phyloP scores from a whole-genome alignment of 148 eudicot species.

The Talinum fruticosum region DNA sequence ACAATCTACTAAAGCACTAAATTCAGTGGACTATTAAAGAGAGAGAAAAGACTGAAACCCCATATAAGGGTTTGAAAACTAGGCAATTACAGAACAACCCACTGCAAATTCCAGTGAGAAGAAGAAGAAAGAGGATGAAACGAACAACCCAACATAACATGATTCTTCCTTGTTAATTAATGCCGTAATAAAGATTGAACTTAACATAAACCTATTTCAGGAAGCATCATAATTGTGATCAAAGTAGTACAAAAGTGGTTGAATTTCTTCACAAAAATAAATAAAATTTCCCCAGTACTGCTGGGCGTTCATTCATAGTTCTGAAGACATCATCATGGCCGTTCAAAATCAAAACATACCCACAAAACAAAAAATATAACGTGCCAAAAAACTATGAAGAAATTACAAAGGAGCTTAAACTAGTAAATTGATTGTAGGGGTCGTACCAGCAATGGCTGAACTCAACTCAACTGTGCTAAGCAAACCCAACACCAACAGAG shows the following conservation, averaged over 20 bases:
- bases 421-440: constrained; percentile 15
- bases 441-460: constrained; percentile 25
- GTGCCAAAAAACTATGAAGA: not conserved
- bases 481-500: not conserved
- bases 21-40: not conserved
- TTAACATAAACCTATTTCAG: constrained; percentile 18
- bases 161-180: not conserved
- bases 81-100: constrained; percentile 7
- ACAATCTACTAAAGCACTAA: not conserved
- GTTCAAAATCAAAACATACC: not conserved
- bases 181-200: not conserved
- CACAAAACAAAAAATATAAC: not conserved
- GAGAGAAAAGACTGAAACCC: constrained; percentile 5
- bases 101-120: not conserved
- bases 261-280: not conserved
- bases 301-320: not conserved
- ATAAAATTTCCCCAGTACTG: not conserved
- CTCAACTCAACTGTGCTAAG: constrained; percentile 8
- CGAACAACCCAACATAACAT: not conserved
- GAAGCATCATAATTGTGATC: not conserved
- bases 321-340: not conserved
- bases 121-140: not conserved
- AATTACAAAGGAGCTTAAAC: constrained; percentile 5
- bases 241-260: not conserved
- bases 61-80: not conserved